Percentiles rank a stretch among this genome's conserved stretches.
These are phyloP conservation scores for Tylopilus vinaceipallidus DNA, from an alignment of 768 basidiomycete genomes.

Conservation along the genomic window DNA sequence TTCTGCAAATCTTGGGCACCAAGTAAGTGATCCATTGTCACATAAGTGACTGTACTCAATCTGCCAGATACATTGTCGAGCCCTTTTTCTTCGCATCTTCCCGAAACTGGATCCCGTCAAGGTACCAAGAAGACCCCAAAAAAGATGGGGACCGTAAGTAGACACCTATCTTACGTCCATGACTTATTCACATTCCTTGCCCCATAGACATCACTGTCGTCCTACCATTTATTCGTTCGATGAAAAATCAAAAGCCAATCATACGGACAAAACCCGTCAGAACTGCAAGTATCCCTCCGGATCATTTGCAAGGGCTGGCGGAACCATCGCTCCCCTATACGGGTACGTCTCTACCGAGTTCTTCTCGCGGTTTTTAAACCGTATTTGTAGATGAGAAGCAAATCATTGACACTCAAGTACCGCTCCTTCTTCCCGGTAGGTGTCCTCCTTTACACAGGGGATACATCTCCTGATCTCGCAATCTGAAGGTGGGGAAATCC, in stretches of 20 bases:
- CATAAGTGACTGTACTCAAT: background rate
- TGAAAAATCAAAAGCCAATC: constrained; percentile 31
- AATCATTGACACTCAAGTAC: constrained; percentile 52
- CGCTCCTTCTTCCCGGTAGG: constrained; percentile 40
- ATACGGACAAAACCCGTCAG: constrained; percentile 10
- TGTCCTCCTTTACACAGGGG: background rate
- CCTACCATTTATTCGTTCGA: constrained; percentile 48
- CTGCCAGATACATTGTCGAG: constrained; percentile 51
- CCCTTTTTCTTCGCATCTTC: constrained; percentile 68
- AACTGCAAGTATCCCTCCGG: background rate
- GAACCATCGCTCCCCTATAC: constrained; percentile 10
- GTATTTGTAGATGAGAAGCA: constrained; percentile 16
- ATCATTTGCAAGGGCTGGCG: background rate
- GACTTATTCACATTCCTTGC: background rate
- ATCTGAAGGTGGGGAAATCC: constrained; percentile 15
- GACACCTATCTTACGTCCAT: constrained; percentile 24
- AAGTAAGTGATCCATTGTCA: constrained; percentile 36
- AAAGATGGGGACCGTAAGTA: constrained; percentile 49
- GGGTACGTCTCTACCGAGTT: constrained; percentile 8
- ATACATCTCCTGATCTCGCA: background rate
- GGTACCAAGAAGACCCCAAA: constrained; percentile 53
- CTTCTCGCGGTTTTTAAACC: background rate
- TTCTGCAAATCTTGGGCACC: constrained; percentile 57
- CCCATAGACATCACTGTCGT: constrained; percentile 55
- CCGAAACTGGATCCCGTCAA: constrained; percentile 64